Conservation (phyloP, 352 stramenopile genomes). For the Albugo laibachii region DNA sequence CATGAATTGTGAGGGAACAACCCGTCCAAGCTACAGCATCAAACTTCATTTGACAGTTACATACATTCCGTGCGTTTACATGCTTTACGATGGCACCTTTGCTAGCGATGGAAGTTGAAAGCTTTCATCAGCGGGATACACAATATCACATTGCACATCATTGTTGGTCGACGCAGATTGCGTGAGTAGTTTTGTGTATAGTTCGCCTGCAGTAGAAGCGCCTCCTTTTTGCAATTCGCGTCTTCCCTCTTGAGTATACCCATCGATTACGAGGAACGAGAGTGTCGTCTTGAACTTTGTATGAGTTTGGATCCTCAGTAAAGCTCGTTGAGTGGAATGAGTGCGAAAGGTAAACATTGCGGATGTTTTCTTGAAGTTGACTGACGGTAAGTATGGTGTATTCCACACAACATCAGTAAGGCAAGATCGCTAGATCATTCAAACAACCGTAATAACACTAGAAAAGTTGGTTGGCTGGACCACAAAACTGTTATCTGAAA, state of each 20-base stretch:
- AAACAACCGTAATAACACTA: no score
- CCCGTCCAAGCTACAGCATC: constrained; percentile 60
- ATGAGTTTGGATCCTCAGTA: no score
- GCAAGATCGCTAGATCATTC: no score
- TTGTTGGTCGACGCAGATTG: constrained; percentile 6
- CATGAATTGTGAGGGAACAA: constrained; percentile 43
- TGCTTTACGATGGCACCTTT: constrained; percentile 12
- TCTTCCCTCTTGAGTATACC: constrained; percentile 36
- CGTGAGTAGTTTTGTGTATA: constrained; percentile 51
- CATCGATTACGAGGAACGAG: constrained; percentile 46
- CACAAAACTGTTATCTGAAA: no score
- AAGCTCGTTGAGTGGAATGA: no score
- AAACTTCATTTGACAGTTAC: constrained; percentile 13
- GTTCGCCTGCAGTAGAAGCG: constrained; percentile 36
- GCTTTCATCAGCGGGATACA: constrained; percentile 33
- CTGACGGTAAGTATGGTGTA: no score
- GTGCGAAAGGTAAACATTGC: no score
- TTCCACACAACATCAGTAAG: no score
- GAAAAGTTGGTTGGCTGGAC: no score
- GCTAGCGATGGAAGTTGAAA: constrained; percentile 29
- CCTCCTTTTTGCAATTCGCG: constrained; percentile 35
- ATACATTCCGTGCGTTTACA: not conserved
- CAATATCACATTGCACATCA: constrained; percentile 28
- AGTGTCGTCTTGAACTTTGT: not conserved
- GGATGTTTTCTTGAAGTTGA: no score